Evolutionary conservation across 495 filamentous ascomycete species (phyloP).

Genomic region (Aspergillus olivimuriae): DNA sequence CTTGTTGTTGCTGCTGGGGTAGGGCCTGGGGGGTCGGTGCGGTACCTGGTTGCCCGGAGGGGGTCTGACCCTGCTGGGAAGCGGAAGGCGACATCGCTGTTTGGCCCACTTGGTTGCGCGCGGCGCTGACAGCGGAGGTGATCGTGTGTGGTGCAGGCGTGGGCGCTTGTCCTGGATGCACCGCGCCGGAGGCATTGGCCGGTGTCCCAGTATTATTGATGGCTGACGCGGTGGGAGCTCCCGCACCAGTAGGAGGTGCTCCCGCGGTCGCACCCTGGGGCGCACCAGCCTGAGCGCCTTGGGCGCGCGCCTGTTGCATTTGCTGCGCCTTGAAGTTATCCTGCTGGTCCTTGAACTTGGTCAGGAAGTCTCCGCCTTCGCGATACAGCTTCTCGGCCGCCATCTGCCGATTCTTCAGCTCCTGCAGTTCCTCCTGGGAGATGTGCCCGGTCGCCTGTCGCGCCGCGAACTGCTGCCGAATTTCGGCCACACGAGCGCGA

Average conservation of each 20-base stretch:
- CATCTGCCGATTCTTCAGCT: conserved; percentile 36
- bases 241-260: conserved; percentile 13
- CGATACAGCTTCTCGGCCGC: conserved; percentile 40
- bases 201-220: conserved; percentile 15
- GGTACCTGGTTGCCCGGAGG: conserved; percentile 26
- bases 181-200: conserved; percentile 17
- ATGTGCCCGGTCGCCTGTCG: conserved; percentile 35
- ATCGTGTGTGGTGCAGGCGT: conserved; percentile 46
- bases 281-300: conserved; percentile 9
- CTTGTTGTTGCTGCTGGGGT: conserved; percentile 34
- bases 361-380: conserved; percentile 41
- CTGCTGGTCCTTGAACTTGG: conserved; percentile 44
- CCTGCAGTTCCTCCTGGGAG: conserved; percentile 36
- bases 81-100: conserved; percentile 34
- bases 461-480: conserved; percentile 31
- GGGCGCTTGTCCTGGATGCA: conserved; percentile 32
- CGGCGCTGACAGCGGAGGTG: conserved; percentile 48
- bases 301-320: conserved; percentile 24
- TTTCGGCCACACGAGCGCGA: conserved; percentile 29
- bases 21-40: conserved; percentile 12
- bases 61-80: conserved; percentile 31
- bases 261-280: too few species aligned
- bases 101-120: conserved; percentile 38
- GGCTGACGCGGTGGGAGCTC: conserved; percentile 6
- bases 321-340: conserved; percentile 36